Evolutionary conservation across 371 early-diverging fungal species (phyloP).

Genomic region (Mortierella sp.): DNA sequence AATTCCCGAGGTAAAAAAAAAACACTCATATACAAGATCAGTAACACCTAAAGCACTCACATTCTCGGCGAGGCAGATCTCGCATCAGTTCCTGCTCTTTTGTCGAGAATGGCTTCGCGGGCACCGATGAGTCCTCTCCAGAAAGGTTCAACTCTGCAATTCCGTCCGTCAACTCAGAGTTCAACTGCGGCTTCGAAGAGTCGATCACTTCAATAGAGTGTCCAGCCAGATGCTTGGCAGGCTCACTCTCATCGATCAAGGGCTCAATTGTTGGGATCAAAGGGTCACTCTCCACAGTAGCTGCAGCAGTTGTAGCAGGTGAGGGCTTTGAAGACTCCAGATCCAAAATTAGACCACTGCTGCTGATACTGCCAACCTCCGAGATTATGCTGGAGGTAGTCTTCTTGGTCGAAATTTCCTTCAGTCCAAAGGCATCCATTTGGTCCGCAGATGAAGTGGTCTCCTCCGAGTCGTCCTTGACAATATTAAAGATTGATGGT

Average conservation of each 20-base stretch:
- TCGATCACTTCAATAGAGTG: constrained; percentile 36
- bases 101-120: constrained; percentile 67
- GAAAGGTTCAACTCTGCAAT: constrained; percentile 29
- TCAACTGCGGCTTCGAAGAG: constrained; percentile 20
- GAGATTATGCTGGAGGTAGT: constrained; percentile 13
- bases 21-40: neutral
- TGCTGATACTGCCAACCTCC: neutral
- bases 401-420: constrained; percentile 35
- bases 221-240: constrained; percentile 27
- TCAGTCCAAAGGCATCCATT: constrained; percentile 32
- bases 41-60: constrained; percentile 55
- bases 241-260: constrained; percentile 47
- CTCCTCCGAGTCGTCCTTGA: constrained; percentile 51
- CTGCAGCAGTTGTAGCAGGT: neutral
- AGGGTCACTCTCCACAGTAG: neutral
- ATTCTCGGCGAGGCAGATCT: constrained; percentile 85
- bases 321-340: constrained; percentile 7
- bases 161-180: constrained; percentile 20
- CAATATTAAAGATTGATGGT: constrained; percentile 34
- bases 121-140: constrained; percentile 17
- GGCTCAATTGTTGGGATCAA: constrained; percentile 24
- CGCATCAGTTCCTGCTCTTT: constrained; percentile 82
- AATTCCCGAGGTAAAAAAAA: neutral
- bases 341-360: constrained; percentile 12
- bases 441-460: neutral